Evolutionary conservation across 805 yeast species (phyloP).

Genomic region (Metschnikowia borealis): DNA sequence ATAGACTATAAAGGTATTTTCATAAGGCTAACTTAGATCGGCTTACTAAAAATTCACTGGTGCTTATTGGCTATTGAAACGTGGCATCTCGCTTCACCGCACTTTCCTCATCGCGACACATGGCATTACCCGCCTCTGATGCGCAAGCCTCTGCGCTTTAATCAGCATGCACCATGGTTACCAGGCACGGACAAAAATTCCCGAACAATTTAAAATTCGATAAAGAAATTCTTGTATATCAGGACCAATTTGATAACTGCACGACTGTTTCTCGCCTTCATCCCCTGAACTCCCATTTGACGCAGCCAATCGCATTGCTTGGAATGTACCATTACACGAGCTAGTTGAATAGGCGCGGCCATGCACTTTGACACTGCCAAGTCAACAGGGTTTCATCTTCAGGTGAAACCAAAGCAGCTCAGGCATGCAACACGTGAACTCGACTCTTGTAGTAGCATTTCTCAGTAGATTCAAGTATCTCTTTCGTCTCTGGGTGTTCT

Average conservation of each 20-base stretch:
- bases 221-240: too few relatives aligned
- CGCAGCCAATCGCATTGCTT: slow-evolving; percentile 1
- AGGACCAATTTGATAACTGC: too few relatives aligned
- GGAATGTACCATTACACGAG: not conserved
- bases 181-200: not conserved
- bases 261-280: not conserved
- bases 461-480: too few relatives aligned
- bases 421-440: not conserved
- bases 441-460: too few relatives aligned
- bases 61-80: not conserved
- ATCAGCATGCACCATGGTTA: not conserved
- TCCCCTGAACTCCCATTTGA: not conserved
- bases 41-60: not conserved
- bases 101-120: slow-evolving; percentile 1
- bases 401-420: not conserved
- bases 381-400: not conserved
- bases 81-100: not conserved
- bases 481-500: too few relatives aligned
- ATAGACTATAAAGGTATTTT: not conserved
- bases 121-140: slow-evolving; percentile 3
- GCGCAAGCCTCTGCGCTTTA: not conserved
- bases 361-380: not conserved
- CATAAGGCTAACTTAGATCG: not conserved
- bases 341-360: not conserved
- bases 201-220: too few relatives aligned